Evolutionary conservation across 1,139 yeast genomes (phyloP).

Genomic region (Yamadazyma sp.): DNA sequence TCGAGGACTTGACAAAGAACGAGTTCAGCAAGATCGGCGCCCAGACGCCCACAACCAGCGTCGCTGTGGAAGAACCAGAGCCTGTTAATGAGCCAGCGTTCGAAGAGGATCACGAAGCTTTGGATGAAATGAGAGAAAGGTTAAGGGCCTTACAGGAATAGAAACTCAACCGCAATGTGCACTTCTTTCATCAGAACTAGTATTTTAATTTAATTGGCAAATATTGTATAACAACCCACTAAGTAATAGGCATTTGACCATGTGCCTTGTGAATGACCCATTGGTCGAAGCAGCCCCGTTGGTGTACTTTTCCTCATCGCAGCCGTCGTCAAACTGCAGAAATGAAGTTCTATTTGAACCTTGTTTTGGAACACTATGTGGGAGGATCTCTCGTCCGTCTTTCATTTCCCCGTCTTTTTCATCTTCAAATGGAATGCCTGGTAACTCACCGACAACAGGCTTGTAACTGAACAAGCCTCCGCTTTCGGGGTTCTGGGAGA

Average conservation of each 20-base stretch:
- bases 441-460: conserved; percentile 6
- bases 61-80: conserved; percentile 25
- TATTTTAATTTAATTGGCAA: background rate
- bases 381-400: background rate
- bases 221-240: background rate
- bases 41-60: conserved; percentile 41
- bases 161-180: background rate
- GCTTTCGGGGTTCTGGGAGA: conserved; percentile 9
- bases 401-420: background rate
- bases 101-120: conserved; percentile 70
- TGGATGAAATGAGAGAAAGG: conserved; percentile 87
- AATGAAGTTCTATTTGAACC: conserved; percentile 2
- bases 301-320: conserved; percentile 3
- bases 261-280: no score
- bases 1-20: conserved; percentile 44
- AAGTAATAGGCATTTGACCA: background rate
- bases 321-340: conserved; percentile 11
- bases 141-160: conserved; percentile 76
- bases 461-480: conserved; percentile 13
- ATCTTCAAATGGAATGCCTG: background rate
- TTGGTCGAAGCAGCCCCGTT: background rate
- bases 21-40: conserved; percentile 42
- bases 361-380: background rate
- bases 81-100: conserved; percentile 16
- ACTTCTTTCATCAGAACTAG: background rate